These are phyloP conservation scores for Euphorbia schlechtendalii DNA, from an alignment of 441 rosid species.

Conservation along the genomic window DNA sequence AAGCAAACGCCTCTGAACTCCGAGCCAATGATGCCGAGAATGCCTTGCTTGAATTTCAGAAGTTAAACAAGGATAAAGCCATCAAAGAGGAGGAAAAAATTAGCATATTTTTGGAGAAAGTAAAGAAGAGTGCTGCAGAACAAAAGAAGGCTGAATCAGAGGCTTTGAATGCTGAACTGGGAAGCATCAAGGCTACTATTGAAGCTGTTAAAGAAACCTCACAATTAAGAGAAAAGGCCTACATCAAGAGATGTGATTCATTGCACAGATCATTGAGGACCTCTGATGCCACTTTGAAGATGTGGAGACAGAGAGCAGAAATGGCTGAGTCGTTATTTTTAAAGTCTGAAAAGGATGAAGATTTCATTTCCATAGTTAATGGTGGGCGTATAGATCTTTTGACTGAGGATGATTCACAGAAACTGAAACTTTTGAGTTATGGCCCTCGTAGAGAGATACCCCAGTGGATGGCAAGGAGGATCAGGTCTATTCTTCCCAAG, in stretches of 20 bases:
- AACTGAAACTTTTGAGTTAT: slow-evolving; percentile 45
- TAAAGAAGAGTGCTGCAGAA: slow-evolving; percentile 32
- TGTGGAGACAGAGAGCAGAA: slow-evolving; percentile 44
- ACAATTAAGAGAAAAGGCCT: slow-evolving; percentile 29
- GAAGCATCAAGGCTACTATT: slow-evolving; percentile 36
- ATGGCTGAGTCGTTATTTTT: slow-evolving; percentile 32
- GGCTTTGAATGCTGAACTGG: slow-evolving; percentile 36
- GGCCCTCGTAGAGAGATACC: slow-evolving; percentile 50
- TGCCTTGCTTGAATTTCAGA: slow-evolving; percentile 39
- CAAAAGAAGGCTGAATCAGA: slow-evolving; percentile 25
- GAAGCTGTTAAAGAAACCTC: slow-evolving; percentile 38
- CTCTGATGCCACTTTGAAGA: slow-evolving; percentile 34
- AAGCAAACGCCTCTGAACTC: slow-evolving; percentile 30
- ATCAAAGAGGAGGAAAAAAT: slow-evolving; percentile 28
- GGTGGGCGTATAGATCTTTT: slow-evolving; percentile 48
- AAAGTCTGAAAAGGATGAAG: slow-evolving; percentile 29
- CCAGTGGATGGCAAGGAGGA: slow-evolving; percentile 49
- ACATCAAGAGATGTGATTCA: slow-evolving; percentile 35
- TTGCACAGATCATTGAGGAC: slow-evolving; percentile 38
- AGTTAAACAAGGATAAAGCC: slow-evolving; percentile 26
- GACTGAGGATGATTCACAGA: slow-evolving; percentile 40
- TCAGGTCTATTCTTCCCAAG: slow-evolving; percentile 30
- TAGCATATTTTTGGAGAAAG: slow-evolving; percentile 33
- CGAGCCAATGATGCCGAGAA: slow-evolving; percentile 35
- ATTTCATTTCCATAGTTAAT: slow-evolving; percentile 26